Evolutionary conservation across 371 early-diverging fungal species (phyloP), one percentile per base, ranked within the genome.

Genomic region (Apophysomyces trapeziformis): DNA sequence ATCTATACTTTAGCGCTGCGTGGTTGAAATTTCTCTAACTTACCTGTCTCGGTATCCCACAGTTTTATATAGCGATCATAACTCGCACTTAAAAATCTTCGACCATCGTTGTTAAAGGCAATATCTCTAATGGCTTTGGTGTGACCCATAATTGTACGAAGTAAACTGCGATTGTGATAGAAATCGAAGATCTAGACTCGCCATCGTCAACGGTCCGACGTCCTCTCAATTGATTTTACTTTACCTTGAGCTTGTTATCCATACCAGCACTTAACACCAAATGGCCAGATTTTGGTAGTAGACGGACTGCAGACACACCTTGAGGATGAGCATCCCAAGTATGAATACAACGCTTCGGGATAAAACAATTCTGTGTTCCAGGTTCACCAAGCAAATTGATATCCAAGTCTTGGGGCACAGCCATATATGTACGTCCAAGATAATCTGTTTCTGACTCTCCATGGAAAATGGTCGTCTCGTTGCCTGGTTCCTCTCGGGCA

Each of bases 21-120:
- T 11, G 35, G 2, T 14, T 45, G 26, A 36, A 71, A 57, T 36
- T 56, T n/a, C 37, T 43, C 54, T 61, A 45, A 16, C 61, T 68
- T 71, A 77, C 88, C 96, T 16, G 97, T 98, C 69, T 97, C 97
- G 0, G 97, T 97, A 74, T 99, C 99, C 98, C 98, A 99, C 44
- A 96, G 75, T 75, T 98, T 98, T 38, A 96, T 85, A 67, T 86
- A 92, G 63, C 89, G 88, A 76, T 99, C 99, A 69, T 95, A 97
- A 60, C 92, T 89, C 37, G 95, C 93, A 72, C 91, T 92, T 45
- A 99, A 67, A 70, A 99, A 98, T 46, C 82, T 69, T 7, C 82
- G 73, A 21, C 99, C 98, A 69, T 93, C 92, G 70, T 90, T 93
- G 50, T 85, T 90, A 79, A 98, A 99, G n/a, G 87, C 85, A 50